Percentiles rank a stretch among this genome's conserved stretches.
Evolutionary conservation across 257 asterid genomes (phyloP).

Genomic region (Buddleja alternifolia): DNA sequence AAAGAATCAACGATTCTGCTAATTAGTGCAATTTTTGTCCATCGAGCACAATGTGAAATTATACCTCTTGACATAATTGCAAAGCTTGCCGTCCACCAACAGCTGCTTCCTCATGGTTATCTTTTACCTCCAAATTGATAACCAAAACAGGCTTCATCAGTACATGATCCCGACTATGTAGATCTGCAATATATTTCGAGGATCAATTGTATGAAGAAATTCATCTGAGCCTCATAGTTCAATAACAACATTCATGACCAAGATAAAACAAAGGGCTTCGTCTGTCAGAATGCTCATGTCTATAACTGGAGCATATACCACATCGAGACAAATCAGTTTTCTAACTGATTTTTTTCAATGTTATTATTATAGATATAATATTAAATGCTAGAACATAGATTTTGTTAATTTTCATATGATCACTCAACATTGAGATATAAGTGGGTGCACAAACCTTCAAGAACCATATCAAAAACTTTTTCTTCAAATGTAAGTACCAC

Average conservation of each 20-base stretch:
- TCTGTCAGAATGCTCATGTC: not conserved
- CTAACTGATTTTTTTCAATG: not conserved
- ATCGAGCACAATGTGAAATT: not conserved
- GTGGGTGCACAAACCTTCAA: constrained; percentile 70
- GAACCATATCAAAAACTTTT: constrained; percentile 93
- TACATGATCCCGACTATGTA: constrained; percentile 74
- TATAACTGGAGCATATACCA: not conserved
- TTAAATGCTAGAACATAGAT: not conserved
- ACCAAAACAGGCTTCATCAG: constrained; percentile 79
- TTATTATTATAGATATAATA: not conserved
- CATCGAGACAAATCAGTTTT: not conserved
- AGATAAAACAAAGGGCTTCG: not conserved
- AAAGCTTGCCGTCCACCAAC: constrained; percentile 57
- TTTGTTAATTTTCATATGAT: not conserved
- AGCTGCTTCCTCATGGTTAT: constrained; percentile 98
- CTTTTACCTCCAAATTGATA: constrained; percentile 94
- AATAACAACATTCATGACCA: not conserved
- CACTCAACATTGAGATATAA: not conserved
- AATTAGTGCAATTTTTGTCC: too few species aligned
- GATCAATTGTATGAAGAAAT: not conserved
- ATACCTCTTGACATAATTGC: constrained; percentile 53
- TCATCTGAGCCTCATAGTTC: not conserved
- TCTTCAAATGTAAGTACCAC: constrained; percentile 95
- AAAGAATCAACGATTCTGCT: not conserved
- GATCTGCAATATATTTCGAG: constrained; percentile 55